A percentile compares a stretch with the other conserved stretches of the same genome.
Conservation (phyloP, 1,284 basidiomycete genomes). For the Moniliophthora roreri region DNA sequence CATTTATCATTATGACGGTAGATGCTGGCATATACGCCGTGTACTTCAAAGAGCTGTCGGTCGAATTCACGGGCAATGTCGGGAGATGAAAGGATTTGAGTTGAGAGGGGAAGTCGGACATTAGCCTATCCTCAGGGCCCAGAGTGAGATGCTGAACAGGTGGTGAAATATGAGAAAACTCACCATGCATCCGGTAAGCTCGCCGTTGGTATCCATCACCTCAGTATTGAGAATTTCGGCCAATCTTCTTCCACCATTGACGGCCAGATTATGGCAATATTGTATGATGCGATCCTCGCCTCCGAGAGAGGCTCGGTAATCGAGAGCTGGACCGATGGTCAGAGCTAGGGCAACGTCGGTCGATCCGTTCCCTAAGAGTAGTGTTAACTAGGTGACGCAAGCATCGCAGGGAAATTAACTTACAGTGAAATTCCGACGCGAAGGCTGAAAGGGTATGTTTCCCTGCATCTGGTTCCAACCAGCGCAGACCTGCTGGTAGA, state of each 20-base stretch:
- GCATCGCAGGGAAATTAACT: not conserved
- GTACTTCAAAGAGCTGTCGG: constrained; percentile 1
- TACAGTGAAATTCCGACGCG: constrained; percentile 1
- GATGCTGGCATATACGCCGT: not conserved
- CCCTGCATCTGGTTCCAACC: not conserved
- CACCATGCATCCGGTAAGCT: not conserved
- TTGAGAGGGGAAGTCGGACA: not conserved
- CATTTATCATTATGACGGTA: constrained; percentile 7
- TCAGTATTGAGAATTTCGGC: constrained; percentile 1
- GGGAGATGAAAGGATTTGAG: not conserved
- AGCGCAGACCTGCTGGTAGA: not conserved
- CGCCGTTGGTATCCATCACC: not conserved
- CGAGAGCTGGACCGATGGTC: constrained; percentile 15
- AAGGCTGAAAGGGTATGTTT: not conserved
- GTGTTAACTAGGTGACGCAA: not conserved
- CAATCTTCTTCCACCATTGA: not conserved
- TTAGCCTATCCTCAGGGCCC: not conserved
- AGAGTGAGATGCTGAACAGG: not conserved
- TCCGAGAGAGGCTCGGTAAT: not conserved
- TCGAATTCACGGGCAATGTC: not conserved
- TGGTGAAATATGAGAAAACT: not conserved
- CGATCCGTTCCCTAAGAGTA: not conserved
- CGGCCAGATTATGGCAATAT: constrained; percentile 1
- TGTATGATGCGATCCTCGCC: constrained; percentile 1
- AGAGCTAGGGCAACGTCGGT: not conserved